Conservation (phyloP, 2,329 filamentous ascomycete species). For the Fusarium sp. region DNA sequence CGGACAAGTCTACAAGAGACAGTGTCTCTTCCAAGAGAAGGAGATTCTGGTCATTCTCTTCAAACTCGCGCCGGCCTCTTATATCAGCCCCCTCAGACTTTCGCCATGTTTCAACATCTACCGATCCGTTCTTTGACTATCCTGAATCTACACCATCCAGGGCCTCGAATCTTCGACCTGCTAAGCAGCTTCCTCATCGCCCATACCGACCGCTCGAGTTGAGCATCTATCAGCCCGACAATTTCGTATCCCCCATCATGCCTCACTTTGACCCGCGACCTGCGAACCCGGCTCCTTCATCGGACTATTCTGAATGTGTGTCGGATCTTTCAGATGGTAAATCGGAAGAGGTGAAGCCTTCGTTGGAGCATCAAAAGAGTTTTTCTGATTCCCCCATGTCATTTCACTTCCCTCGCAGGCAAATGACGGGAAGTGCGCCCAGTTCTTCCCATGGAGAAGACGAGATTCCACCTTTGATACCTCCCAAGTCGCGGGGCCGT, state of each 20-base stretch:
- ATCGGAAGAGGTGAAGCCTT: conserved; percentile 50
- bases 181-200: conserved; percentile 44
- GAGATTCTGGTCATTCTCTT: conserved; percentile 60
- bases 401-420: conserved; percentile 67
- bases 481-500: conserved; percentile 57
- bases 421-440: conserved; percentile 47
- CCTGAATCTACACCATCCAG: conserved; percentile 41
- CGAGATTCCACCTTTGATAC: conserved; percentile 54
- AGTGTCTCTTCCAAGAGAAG: conserved; percentile 62
- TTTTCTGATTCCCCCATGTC: conserved; percentile 63
- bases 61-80: conserved; percentile 63
- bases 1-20: conserved; percentile 52
- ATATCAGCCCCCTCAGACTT: conserved; percentile 73
- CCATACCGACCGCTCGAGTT: conserved; percentile 70
- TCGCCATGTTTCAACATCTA: conserved; percentile 66
- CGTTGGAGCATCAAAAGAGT: conserved; percentile 57
- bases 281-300: conserved; percentile 48
- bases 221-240: conserved; percentile 61
- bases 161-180: conserved; percentile 43
- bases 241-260: conserved; percentile 67
- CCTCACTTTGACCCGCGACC: conserved; percentile 62
- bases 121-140: conserved; percentile 55
- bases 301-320: conserved; percentile 56
- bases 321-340: conserved; percentile 45
- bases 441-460: conserved; percentile 46